Evolutionary conservation across 805 yeast species (phyloP).

Genomic region (Vanderwaltozyma polyspora): DNA sequence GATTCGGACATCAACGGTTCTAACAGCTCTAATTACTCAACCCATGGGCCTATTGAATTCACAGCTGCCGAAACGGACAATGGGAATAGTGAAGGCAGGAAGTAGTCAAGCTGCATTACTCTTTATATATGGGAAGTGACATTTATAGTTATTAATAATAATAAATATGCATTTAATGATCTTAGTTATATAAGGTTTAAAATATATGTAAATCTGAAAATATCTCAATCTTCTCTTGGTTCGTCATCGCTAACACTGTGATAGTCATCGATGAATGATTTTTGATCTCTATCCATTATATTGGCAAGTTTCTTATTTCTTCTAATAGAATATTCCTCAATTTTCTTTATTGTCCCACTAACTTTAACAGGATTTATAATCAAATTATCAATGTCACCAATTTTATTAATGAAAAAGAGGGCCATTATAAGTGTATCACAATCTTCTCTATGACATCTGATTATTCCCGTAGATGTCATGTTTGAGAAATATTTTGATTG

Average conservation of each 20-base stretch:
- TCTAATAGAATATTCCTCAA: conserved; percentile 60
- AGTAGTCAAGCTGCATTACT: too few relatives aligned
- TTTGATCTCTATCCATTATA: conserved; percentile 7
- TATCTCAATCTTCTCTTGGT: conserved; percentile 2
- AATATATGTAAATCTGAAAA: too few relatives aligned
- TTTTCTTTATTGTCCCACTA: conserved; percentile 79
- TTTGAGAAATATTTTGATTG: conserved; percentile 71
- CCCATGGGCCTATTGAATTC: conserved; percentile 37
- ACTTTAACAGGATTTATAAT: conserved; percentile 55
- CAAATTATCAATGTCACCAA: conserved; percentile 38
- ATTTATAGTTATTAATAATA: too few relatives aligned
- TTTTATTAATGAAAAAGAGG: conserved; percentile 39
- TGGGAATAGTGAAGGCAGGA: too few relatives aligned
- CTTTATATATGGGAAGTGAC: too few relatives aligned
- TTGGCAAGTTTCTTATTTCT: conserved; percentile 22
- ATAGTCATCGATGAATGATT: conserved; percentile 7
- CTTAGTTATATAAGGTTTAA: too few relatives aligned
- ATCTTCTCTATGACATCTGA: conserved; percentile 62
- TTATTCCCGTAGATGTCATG: conserved; percentile 72
- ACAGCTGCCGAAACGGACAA: conserved; percentile 29
- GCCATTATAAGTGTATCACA: conserved; percentile 57
- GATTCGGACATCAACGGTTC: too few relatives aligned
- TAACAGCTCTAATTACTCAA: too few relatives aligned
- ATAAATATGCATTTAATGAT: too few relatives aligned
- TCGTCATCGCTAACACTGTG: conserved; percentile 10